Evolutionary conservation across 345 rosid genomes (phyloP), one percentile per base, ranked within the genome.

Genomic region (Bruguiera sexangula): DNA sequence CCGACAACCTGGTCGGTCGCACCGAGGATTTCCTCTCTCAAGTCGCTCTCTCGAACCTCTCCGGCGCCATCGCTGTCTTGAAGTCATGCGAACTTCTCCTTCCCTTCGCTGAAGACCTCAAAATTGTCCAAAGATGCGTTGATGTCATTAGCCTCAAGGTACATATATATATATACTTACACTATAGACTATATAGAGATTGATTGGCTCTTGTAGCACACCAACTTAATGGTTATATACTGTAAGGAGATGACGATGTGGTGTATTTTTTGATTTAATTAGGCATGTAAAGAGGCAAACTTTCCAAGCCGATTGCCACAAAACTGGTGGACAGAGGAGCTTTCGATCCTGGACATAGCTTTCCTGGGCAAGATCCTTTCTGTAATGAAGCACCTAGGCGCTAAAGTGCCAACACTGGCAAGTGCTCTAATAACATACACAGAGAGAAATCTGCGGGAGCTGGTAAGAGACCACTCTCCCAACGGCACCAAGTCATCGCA

Each of bases 311-410:
- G 96, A 56, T 76, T 92, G 15, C 99, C 97, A 30, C 85, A 93
- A 0, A 92, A 92, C 70, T 95, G 99, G 99, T 95, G 99, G 99
- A 83, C 92, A 2, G 96, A 92, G 76, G 99, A 92, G 84, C 80
- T 95, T 13, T 87, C 96, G 20, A 89, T 95, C 62, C 70, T 95
- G 26, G 90, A 84, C 64, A 56, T 88, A 0, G 82, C 73, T 29
- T 85, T 85, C 69, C 73, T 95, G 43, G 75, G 84, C 22, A 81
- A 79, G 71, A 78, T 90, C 32, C 68, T 89, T 61, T 31, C 73
- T 22, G 77, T 89, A 0, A 92, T 92, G 96, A 89, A 79, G 55
- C 83, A 83, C 63, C 83, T 89, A 56, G 96, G 96, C 0, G 86
- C 92, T 0, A 92, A 88, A 75, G 65, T 92, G 20, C 78, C 85